phyloP scores from a whole-genome alignment of 805 yeast genomes.

The Hemisphaericaspora nanyangensis region DNA sequence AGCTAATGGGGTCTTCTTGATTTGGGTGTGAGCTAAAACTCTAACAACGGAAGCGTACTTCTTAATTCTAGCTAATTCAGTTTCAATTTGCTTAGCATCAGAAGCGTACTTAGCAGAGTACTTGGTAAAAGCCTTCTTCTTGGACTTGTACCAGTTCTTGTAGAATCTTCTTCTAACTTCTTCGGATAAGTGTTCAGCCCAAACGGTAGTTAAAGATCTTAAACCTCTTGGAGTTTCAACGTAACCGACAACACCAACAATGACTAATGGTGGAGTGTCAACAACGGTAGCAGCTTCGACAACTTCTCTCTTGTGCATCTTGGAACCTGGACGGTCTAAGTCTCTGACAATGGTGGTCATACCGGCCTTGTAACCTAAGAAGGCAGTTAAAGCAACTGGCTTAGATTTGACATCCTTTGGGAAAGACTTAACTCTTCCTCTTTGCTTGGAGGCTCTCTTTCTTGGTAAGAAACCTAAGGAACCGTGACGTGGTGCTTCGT shows the following conservation, averaged over 20 bases:
- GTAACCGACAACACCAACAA: constrained; percentile 99
- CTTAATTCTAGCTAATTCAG: constrained; percentile 96
- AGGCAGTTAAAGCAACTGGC: constrained; percentile 98
- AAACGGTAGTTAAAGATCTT: constrained; percentile 98
- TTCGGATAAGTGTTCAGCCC: constrained; percentile 99
- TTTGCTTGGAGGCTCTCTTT: constrained; percentile 98
- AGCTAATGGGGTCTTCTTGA: constrained; percentile 97
- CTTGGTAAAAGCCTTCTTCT: constrained; percentile 99
- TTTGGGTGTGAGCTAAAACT: constrained; percentile 98
- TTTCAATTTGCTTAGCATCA: constrained; percentile 82
- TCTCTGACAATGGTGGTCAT: constrained; percentile 99
- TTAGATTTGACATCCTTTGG: constrained; percentile 97
- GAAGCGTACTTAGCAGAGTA: constrained; percentile 97
- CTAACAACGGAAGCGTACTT: constrained; percentile 98
- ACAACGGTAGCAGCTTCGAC: constrained; percentile 99
- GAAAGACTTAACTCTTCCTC: constrained; percentile 99
- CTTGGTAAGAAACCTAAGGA: constrained; percentile 99
- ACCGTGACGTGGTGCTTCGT: constrained; percentile 99
- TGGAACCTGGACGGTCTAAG: constrained; percentile 99
- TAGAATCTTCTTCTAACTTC: constrained; percentile 99
- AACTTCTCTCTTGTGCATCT: constrained; percentile 99
- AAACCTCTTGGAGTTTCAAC: constrained; percentile 99
- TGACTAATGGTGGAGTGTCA: constrained; percentile 98
- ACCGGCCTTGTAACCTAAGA: constrained; percentile 99
- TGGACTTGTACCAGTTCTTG: constrained; percentile 99